phyloP scores from a whole-genome alignment of 1,139 yeast genomes.

The Arxiozyma heterogenica region DNA sequence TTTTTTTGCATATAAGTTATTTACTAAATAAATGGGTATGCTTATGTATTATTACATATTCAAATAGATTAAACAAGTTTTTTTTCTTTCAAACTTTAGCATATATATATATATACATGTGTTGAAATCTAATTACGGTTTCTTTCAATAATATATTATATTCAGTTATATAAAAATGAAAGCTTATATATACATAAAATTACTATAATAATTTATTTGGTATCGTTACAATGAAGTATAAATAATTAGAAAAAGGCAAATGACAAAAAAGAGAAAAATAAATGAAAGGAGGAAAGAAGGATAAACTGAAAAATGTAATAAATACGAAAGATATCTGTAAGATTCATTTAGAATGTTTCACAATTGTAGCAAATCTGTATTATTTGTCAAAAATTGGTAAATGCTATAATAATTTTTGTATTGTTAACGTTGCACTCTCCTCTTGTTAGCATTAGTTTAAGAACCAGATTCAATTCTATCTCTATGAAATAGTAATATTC shows the following conservation, averaged over 20 bases:
- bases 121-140: background rate
- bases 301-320: background rate
- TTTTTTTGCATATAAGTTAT: background rate
- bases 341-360: background rate
- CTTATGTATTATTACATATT: background rate
- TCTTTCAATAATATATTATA: background rate
- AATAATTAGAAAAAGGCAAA: no score
- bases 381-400: no score
- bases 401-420: no score
- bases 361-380: no score
- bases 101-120: background rate
- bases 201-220: no score
- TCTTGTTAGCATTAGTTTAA: background rate
- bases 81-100: background rate
- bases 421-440: no score
- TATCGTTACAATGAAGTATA: background rate
- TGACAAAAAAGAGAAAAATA: no score
- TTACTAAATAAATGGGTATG: background rate
- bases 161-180: background rate
- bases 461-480: background rate
- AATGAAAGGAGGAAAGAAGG: background rate
- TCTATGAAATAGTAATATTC: background rate
- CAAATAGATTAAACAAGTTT: background rate
- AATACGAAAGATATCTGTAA: background rate
- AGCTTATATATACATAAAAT: no score